Evolutionary conservation across 2,329 filamentous ascomycete species (phyloP), one percentile per base, ranked within the genome.

Genomic region (Epichloe typhina): DNA sequence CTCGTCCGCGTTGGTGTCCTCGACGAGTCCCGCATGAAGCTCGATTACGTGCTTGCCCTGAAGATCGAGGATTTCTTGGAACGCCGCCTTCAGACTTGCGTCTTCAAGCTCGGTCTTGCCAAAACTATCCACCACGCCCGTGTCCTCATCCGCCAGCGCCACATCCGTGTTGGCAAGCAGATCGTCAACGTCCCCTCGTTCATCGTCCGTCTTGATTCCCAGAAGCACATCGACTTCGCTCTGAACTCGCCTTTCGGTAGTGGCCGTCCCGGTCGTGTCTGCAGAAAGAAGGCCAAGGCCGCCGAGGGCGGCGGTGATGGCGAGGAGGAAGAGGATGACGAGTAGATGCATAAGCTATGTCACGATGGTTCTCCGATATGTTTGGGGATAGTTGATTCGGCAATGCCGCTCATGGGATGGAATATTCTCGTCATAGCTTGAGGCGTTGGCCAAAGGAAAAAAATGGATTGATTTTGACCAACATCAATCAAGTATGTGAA

Each of bases 161-260:
- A 98, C 82, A 98, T 98, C 78, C 93, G 90, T 70, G 93, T 98
- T 71, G 93, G 93, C 77, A 98, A 98, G 88, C 93, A 98, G 82
- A 97, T 98, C 72, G 93, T 98, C 82, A 98, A 98, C 77, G 93
- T 98, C 55, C 93, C 93, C 61, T 97, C 91, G 51, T 98, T 95
- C 86, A 86, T 98, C 72, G 93, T 98, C 74, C 93, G 93, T 77
- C 88, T 98, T 69, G 93, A 98, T 82, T 96, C 90, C 67, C 93
- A 98, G 85, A 98, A 98, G 88, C 93, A 98, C 86, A 97, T 98
- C 68, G 93, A 98, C 82, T 97, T 98, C 73, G 82, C 93, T 58
- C 83, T 98, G 61, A 94, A 85, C 76, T 97, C 91, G 70, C 91
- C 93, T 71, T 96, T 95, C 68, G 93, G 93, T 75, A 90, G 90